Evolutionary conservation across 257 asterid genomes (phyloP).

Genomic region (Solanum dulcamara): DNA sequence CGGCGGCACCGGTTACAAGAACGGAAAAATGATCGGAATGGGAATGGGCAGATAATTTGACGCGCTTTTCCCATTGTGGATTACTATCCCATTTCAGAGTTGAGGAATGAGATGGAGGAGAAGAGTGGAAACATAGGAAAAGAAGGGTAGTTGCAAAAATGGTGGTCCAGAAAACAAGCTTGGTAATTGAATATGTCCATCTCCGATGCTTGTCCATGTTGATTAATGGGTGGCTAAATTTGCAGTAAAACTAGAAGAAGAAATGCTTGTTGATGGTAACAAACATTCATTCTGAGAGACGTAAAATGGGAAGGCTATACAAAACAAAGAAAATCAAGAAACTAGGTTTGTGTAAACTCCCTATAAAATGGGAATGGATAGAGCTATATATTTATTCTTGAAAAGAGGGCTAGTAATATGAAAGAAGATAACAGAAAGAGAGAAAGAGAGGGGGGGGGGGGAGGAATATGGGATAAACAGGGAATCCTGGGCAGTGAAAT

Average conservation of each 20-base stretch:
- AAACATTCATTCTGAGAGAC: background rate
- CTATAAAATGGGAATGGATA: background rate
- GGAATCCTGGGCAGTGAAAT: background rate
- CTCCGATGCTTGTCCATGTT: constrained; percentile 30
- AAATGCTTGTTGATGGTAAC: background rate
- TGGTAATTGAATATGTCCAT: constrained; percentile 13
- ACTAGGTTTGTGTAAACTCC: background rate
- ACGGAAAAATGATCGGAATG: constrained; percentile 5
- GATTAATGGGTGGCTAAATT: background rate
- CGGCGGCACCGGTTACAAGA: constrained; percentile 40
- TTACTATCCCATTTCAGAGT: constrained; percentile 10
- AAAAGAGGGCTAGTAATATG: background rate
- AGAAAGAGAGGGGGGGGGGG: background rate
- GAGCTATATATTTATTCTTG: background rate
- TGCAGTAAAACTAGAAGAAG: background rate
- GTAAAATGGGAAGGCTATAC: background rate
- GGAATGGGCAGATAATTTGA: constrained; percentile 11
- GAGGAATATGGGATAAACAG: background rate
- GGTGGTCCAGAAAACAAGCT: constrained; percentile 26
- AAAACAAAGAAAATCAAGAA: background rate
- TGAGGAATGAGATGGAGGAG: constrained; percentile 11
- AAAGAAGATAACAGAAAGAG: background rate
- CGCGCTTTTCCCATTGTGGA: constrained; percentile 15
- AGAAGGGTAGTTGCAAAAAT: constrained; percentile 14
- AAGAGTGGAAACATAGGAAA: constrained; percentile 21